phyloP scores from a whole-genome alignment of 768 basidiomycete genomes.

The Russula ochroleuca region DNA sequence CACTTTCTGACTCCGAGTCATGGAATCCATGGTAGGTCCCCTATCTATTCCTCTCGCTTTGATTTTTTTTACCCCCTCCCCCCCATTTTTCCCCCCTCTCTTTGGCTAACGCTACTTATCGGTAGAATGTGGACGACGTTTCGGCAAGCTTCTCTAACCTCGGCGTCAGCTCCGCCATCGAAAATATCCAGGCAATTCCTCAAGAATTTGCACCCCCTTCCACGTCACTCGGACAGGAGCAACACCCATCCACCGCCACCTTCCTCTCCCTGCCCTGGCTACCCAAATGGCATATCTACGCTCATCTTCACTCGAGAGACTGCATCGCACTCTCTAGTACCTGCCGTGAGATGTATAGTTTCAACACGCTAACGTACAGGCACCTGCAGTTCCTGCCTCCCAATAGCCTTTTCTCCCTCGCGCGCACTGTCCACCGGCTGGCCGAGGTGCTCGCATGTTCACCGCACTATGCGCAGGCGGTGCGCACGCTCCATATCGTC shows the following conservation, averaged over 20 bases:
- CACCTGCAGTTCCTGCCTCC: conserved; percentile 20
- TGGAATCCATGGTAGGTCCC: conserved; percentile 11
- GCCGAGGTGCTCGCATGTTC: conserved; percentile 6
- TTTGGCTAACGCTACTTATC: neutral
- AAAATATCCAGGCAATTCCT: neutral
- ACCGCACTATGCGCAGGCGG: conserved; percentile 8
- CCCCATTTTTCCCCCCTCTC: neutral
- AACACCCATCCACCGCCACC: neutral
- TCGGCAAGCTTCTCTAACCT: conserved; percentile 6
- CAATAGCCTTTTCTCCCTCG: conserved; percentile 15
- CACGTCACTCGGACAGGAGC: neutral
- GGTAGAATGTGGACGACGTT: conserved; percentile 12
- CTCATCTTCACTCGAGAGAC: conserved; percentile 8
- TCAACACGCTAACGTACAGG: conserved; percentile 16
- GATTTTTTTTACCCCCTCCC: neutral
- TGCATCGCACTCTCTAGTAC: conserved; percentile 17
- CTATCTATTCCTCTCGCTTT: neutral
- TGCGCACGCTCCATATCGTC: conserved; percentile 12
- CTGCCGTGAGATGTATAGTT: conserved; percentile 16
- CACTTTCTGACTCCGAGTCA: neutral
- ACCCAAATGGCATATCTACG: conserved; percentile 11
- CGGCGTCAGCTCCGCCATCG: neutral
- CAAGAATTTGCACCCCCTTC: neutral
- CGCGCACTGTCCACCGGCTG: conserved; percentile 7
- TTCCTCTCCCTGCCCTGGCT: conserved; percentile 13